Evolutionary conservation across 225 moss, liverwort and hornwort species (phyloP), one percentile per base, ranked within the genome.

Genomic region (Ulota crispa): DNA sequence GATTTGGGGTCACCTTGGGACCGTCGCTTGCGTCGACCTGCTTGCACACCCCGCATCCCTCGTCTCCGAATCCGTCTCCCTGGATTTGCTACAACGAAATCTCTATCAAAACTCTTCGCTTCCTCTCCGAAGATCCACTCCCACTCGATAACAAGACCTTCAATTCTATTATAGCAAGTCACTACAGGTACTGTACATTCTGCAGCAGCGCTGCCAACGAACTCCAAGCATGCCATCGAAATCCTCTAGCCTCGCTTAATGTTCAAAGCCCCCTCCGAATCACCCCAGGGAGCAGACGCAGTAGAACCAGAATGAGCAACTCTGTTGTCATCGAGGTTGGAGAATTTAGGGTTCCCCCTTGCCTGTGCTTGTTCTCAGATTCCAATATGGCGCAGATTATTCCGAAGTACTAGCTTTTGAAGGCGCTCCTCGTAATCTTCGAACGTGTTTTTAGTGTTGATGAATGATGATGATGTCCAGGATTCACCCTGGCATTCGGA

Each of bases 401-500:
- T 34, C 9, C 42, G 24, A 64, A 64, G 3, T 0, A 3, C 8
- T 37, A 37, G 8, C 11, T 8, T 20, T 50, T n/a, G 64, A 78
- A 66, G 3, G 53, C 12, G 2, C 18, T 53, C 16, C 21, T 18
- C 20, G 16, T 69, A 5, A 36, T 78, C 11, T 30, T 53, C 9
- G 26, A 11, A 3, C 30, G 5, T 9, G n/a, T 9, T 15, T 71
- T 7, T 28, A 45, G 36, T 47, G 10, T 32, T 23, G 8, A 57
- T 4, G 45, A 13, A 13, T 14, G 42, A 43, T 43, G 43, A 13
- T 28, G 79, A 82, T 52, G 39, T 63, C 5, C 23, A 82, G 68
- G 57, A 86, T 75, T 75, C 77, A 7, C 27, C 37, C 81, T 81
- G 86, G 64, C 64, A 74, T 80, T 62, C 64, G 73, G 83, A 77